Evolutionary conservation across 257 asterid genomes (phyloP).

Genomic region (Ehretia macrophylla): DNA sequence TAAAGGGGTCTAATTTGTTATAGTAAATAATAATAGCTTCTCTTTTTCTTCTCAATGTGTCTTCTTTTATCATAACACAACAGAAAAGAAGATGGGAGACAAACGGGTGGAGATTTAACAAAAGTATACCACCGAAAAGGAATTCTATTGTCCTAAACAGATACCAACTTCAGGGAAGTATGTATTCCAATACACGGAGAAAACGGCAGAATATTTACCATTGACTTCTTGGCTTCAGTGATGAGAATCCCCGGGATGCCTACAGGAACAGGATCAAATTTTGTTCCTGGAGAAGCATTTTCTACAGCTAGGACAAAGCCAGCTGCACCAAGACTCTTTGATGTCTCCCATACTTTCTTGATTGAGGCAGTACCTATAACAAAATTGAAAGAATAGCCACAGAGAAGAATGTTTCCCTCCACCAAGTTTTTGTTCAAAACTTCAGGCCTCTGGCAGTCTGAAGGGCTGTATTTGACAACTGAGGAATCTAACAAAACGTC

Average conservation of each 20-base stretch:
- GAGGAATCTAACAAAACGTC: conserved; percentile 87
- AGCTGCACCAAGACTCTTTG: conserved; percentile 82
- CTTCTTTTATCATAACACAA: too few species aligned
- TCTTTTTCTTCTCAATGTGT: too few species aligned
- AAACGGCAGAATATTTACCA: conserved; percentile 38
- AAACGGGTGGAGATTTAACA: background rate
- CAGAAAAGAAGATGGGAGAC: too few species aligned
- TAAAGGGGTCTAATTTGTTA: too few species aligned
- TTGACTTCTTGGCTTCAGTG: conserved; percentile 64
- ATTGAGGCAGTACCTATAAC: conserved; percentile 83
- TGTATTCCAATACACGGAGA: background rate
- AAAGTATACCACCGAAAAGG: background rate
- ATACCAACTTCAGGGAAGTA: background rate
- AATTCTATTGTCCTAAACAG: background rate
- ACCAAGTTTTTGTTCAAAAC: conserved; percentile 79
- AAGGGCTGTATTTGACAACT: conserved; percentile 50
- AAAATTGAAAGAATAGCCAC: conserved; percentile 94
- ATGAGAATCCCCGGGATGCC: conserved; percentile 85
- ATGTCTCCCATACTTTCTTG: conserved; percentile 73
- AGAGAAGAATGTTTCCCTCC: conserved; percentile 86
- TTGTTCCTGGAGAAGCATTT: conserved; percentile 87
- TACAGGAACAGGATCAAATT: conserved; percentile 88
- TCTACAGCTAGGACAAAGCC: conserved; percentile 98
- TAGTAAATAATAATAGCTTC: too few species aligned
- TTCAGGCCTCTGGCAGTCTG: conserved; percentile 95